phyloP scores from a whole-genome alignment of 768 basidiomycete genomes.

The Naematelia encephala region DNA sequence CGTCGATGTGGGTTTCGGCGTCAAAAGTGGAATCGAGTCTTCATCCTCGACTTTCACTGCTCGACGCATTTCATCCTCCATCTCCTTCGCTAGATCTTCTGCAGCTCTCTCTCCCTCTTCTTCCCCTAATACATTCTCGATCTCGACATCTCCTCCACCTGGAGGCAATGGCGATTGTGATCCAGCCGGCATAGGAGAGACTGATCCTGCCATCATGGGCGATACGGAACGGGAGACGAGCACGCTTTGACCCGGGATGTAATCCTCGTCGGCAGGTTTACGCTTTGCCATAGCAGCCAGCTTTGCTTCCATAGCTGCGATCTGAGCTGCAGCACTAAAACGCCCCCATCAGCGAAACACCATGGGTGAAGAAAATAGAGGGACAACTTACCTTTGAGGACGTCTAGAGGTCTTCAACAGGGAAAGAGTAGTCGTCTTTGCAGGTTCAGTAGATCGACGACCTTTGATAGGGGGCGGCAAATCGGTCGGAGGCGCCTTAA shows the following conservation, averaged over 20 bases:
- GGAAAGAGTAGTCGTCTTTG: slow-evolving; percentile 75
- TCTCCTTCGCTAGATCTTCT: slow-evolving; percentile 34
- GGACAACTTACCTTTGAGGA: slow-evolving; percentile 56
- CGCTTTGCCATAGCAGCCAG: slow-evolving; percentile 67
- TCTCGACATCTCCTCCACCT: slow-evolving; percentile 12
- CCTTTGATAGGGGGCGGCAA: slow-evolving; percentile 21
- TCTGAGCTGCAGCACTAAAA: slow-evolving; percentile 75
- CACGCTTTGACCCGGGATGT: slow-evolving; percentile 26
- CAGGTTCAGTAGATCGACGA: slow-evolving; percentile 40
- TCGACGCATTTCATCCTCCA: slow-evolving; percentile 13
- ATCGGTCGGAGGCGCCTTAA: slow-evolving; percentile 35
- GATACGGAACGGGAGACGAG: neutral
- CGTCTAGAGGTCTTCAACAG: slow-evolving; percentile 69
- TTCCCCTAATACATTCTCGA: slow-evolving; percentile 14
- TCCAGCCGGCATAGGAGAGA: slow-evolving; percentile 3
- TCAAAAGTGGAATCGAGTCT: neutral
- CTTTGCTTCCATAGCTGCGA: slow-evolving; percentile 95
- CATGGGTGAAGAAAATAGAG: slow-evolving; percentile 4
- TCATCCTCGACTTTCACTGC: slow-evolving; percentile 4
- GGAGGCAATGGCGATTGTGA: neutral
- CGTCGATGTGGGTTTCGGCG: neutral
- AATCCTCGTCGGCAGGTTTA: slow-evolving; percentile 39
- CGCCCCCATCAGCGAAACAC: neutral
- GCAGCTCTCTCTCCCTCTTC: slow-evolving; percentile 30
- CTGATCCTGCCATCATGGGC: neutral